Conservation (phyloP, 768 basidiomycete species). For the Boletus rubroflammeus region DNA sequence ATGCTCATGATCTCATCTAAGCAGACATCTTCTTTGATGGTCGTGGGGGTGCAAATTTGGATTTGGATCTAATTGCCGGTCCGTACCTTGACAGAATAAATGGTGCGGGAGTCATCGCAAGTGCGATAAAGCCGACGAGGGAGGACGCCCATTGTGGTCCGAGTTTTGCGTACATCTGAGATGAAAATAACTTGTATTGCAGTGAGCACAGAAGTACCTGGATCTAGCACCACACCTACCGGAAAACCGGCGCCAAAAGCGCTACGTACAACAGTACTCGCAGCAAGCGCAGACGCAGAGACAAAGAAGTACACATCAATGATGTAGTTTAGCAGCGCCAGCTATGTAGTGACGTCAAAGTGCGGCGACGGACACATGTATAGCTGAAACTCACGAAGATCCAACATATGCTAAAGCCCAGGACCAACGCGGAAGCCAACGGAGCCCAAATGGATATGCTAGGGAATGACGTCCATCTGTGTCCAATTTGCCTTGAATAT, state of each 20-base stretch:
- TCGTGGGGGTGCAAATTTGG: conserved; percentile 39
- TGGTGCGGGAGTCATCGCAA: conserved; percentile 51
- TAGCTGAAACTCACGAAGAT: conserved; percentile 45
- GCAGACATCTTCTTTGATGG: conserved; percentile 9
- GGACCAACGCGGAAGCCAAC: conserved; percentile 43
- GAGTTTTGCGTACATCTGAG: conserved; percentile 50
- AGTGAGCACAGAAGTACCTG: conserved; percentile 2
- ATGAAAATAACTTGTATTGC: conserved; percentile 41
- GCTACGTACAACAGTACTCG: conserved; percentile 50
- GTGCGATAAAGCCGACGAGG: conserved; percentile 49
- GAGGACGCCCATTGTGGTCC: conserved; percentile 59
- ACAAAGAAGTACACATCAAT: conserved; percentile 55
- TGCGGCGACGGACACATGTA: not conserved
- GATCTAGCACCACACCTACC: conserved; percentile 1
- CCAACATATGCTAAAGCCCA: conserved; percentile 53
- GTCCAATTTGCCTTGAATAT: not conserved
- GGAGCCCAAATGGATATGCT: conserved; percentile 52
- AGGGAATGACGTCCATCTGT: conserved; percentile 58
- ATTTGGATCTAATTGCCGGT: conserved; percentile 39
- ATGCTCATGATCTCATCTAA: no score
- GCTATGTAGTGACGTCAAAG: conserved; percentile 28
- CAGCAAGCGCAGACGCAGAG: conserved; percentile 56
- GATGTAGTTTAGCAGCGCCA: conserved; percentile 56
- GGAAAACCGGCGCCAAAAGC: conserved; percentile 52
- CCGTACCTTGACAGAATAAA: conserved; percentile 46